Evolutionary conservation across 768 basidiomycete genomes (phyloP).

Genomic region (Hericium erinaceus): DNA sequence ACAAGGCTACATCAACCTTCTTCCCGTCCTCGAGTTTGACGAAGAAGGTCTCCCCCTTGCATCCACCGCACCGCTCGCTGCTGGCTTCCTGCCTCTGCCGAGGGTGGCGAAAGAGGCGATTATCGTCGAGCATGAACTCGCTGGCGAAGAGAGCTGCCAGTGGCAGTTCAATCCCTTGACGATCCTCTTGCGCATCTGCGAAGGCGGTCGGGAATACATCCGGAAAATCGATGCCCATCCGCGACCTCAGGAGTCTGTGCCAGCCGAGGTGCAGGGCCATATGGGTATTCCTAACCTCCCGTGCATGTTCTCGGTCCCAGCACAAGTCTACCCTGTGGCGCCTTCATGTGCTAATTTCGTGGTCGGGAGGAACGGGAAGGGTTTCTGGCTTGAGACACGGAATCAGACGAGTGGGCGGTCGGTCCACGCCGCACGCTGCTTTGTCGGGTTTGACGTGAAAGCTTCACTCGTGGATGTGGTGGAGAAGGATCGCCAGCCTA

Average conservation of each 20-base stretch:
- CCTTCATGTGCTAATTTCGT: constrained; percentile 22
- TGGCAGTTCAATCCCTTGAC: constrained; percentile 26
- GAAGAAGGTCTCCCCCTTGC: constrained; percentile 3
- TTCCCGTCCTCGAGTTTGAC: constrained; percentile 14
- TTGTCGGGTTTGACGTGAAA: constrained; percentile 23
- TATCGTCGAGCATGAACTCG: constrained; percentile 16
- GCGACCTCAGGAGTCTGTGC: constrained; percentile 3
- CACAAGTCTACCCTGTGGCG: constrained; percentile 17
- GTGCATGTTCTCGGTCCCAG: constrained; percentile 17
- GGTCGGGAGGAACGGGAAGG: constrained; percentile 23
- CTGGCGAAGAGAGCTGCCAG: constrained; percentile 14
- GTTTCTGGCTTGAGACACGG: constrained; percentile 28
- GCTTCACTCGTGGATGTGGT: not conserved
- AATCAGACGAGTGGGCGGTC: constrained; percentile 20
- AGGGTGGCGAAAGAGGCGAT: constrained; percentile 19
- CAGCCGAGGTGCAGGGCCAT: not conserved
- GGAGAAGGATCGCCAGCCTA: constrained; percentile 3
- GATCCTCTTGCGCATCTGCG: constrained; percentile 19
- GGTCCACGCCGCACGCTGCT: constrained; percentile 22
- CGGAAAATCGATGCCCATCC: constrained; percentile 24
- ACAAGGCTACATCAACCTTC: constrained; percentile 18
- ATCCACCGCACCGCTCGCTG: not conserved
- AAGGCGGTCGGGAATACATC: constrained; percentile 17
- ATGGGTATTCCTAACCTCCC: constrained; percentile 12
- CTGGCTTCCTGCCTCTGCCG: constrained; percentile 15